Evolutionary conservation across 1,284 basidiomycete genomes (phyloP), one percentile per base, ranked within the genome.

Genomic region (Pseudozyma sp.): DNA sequence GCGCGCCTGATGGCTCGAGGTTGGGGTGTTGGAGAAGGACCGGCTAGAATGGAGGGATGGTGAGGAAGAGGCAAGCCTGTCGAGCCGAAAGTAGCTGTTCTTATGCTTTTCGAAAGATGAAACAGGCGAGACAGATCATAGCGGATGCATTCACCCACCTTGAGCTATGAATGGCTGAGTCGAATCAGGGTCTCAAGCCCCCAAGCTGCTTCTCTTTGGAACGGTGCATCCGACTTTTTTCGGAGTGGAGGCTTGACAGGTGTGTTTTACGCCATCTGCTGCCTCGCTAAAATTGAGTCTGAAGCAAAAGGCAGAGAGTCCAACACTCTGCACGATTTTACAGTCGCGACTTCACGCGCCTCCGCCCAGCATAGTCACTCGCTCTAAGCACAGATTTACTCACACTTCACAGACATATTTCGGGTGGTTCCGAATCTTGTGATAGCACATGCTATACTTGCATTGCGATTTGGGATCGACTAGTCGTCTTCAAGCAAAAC

Each of bases 401-500:
- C 25, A 1, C 12, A 44, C 18, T 44, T 16, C 43, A 18, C 18
- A 9, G 43, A 44, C 9, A 18, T 44, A 44, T 31, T 31, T 31
- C 25, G 25, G 25, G 6, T 6, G 25, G 6, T 31, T 31, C 25
- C 12, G 5, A 18, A 6, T 18, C 8, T 12, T 10, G 18, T 14
- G 0, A 34, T 21, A 25, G 31, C 6, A 10, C 1, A 43, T 47
- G 13, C 19, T 31, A 9, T 25, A 3, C 25, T 6, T 31, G 3
- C 3, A 31, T 31, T 31, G 25, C 25, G 14, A 38, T 45, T 31
- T 39, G 19, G 19, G 19, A 34, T 31, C 12, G 11, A 5, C 52
- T 52, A 67, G 9, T 63, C 56, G 25, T 67, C 50, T 36, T 72
- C 53, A n/a, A 72, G 47, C n/a, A 57, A 8, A 19, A 81, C 54